Conservation (phyloP, 768 basidiomycete species). For the Tricholoma hemisulphureum region DNA sequence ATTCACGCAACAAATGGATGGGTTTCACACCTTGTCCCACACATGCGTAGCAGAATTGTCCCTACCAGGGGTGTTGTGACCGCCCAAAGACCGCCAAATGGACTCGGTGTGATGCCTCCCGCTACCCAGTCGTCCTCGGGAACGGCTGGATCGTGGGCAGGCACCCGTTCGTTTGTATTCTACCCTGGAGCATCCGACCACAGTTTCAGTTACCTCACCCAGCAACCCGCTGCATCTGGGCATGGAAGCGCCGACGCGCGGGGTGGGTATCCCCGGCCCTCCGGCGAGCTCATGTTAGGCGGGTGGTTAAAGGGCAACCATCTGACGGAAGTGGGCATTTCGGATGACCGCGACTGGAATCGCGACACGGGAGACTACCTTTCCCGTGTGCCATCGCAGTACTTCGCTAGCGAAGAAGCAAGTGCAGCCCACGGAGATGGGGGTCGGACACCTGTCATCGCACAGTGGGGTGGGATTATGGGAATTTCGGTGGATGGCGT, state of each 20-base stretch:
- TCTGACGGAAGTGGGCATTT: slow-evolving; percentile 36
- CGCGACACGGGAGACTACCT: slow-evolving; percentile 29
- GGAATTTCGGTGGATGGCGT: slow-evolving; percentile 57
- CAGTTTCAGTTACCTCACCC: slow-evolving; percentile 71
- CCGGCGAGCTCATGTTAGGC: slow-evolving; percentile 65
- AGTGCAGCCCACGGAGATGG: slow-evolving; percentile 19
- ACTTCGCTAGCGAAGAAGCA: slow-evolving; percentile 41
- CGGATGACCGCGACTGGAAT: slow-evolving; percentile 36
- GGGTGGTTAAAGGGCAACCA: slow-evolving; percentile 45
- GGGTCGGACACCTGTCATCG: slow-evolving; percentile 51
- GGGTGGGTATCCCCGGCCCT: slow-evolving; percentile 22
- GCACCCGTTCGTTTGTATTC: slow-evolving; percentile 59
- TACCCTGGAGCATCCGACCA: slow-evolving; percentile 38
- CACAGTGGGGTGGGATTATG: slow-evolving; percentile 63
- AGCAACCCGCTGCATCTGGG: slow-evolving; percentile 36
- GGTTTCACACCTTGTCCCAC: slow-evolving; percentile 66
- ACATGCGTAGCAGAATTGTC: slow-evolving; percentile 60
- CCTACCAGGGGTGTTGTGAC: slow-evolving; percentile 63
- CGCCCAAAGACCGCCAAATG: slow-evolving; percentile 55
- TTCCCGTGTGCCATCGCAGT: slow-evolving; percentile 37
- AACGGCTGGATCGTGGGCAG: slow-evolving; percentile 29
- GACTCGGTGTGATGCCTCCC: slow-evolving; percentile 18
- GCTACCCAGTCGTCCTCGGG: not conserved
- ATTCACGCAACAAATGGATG: slow-evolving; percentile 88
- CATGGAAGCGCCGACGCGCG: not conserved